These are phyloP conservation scores for Cicer chorassanicum DNA, from an alignment of 306 rosid genomes.

Conservation along the genomic window DNA sequence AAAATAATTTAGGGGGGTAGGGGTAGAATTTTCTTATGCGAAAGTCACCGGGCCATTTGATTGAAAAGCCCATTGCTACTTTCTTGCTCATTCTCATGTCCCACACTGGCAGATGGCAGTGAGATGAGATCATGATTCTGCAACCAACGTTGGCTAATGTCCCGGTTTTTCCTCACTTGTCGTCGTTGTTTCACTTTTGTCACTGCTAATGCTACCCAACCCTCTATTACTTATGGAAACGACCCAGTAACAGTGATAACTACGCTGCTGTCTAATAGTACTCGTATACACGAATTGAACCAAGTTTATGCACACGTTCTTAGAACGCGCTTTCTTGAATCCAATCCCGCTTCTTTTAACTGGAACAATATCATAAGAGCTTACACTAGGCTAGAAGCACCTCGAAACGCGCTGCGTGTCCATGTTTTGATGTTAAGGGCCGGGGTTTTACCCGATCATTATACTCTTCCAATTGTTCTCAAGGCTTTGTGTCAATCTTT, in stretches of 20 bases:
- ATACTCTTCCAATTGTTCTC: conserved; percentile 71
- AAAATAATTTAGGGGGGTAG: no score
- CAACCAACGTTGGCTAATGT: conserved; percentile 13
- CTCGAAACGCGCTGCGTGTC: conserved; percentile 53
- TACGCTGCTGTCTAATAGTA: conserved; percentile 48
- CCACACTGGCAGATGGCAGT: no score
- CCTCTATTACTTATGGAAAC: neutral
- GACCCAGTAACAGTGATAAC: conserved; percentile 46
- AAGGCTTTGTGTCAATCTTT: conserved; percentile 59
- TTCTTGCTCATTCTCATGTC: neutral
- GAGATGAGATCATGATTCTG: neutral
- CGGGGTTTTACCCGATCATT: conserved; percentile 64
- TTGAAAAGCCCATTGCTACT: neutral
- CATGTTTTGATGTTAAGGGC: conserved; percentile 56
- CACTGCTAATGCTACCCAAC: conserved; percentile 24
- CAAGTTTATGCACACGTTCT: conserved; percentile 54
- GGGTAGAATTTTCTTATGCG: no score
- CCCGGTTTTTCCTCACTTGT: conserved; percentile 33
- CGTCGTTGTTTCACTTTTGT: conserved; percentile 24
- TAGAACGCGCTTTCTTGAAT: conserved; percentile 51
- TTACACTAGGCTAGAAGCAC: conserved; percentile 61
- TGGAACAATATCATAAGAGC: conserved; percentile 75
- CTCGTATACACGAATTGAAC: conserved; percentile 45
- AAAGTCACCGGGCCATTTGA: no score
- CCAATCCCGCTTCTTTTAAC: conserved; percentile 57